Evolutionary conservation across 495 filamentous ascomycete genomes (phyloP).

Genomic region (Lepidopterella palustris): DNA sequence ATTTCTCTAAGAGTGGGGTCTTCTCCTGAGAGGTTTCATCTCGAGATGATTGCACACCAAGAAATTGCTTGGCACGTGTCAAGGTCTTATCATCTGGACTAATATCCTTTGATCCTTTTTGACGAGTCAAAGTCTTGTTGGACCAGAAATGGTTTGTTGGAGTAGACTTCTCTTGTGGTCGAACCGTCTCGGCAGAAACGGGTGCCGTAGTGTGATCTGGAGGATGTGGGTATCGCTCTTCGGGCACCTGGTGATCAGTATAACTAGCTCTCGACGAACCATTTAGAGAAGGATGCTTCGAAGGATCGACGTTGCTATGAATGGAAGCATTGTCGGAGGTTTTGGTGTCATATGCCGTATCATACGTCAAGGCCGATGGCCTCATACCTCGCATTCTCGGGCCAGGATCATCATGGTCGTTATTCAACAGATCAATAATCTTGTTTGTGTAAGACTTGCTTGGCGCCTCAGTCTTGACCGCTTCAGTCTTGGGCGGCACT

Average conservation of each 20-base stretch:
- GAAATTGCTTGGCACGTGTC: no score
- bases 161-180: not conserved
- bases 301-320: not conserved
- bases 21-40: no score
- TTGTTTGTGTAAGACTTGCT: slow-evolving; percentile 13
- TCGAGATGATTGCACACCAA: no score
- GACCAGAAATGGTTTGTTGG: not conserved
- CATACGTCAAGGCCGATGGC: not conserved
- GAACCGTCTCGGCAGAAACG: not conserved
- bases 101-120: not conserved
- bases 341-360: not conserved
- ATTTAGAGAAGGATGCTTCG: not conserved
- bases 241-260: not conserved
- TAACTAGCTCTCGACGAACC: not conserved
- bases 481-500: not conserved
- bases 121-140: not conserved
- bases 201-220: not conserved
- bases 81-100: no score
- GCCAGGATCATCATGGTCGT: slow-evolving; percentile 14
- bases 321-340: not conserved
- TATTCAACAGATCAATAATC: slow-evolving; percentile 22
- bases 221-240: not conserved
- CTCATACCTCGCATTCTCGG: slow-evolving; percentile 1
- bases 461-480: slow-evolving; percentile 10
- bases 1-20: slow-evolving; percentile 1